Percentiles rank a stretch among this genome's conserved stretches.
phyloP scores from a whole-genome alignment of 106 monocot species.

The Phalaenopsis equestris region DNA sequence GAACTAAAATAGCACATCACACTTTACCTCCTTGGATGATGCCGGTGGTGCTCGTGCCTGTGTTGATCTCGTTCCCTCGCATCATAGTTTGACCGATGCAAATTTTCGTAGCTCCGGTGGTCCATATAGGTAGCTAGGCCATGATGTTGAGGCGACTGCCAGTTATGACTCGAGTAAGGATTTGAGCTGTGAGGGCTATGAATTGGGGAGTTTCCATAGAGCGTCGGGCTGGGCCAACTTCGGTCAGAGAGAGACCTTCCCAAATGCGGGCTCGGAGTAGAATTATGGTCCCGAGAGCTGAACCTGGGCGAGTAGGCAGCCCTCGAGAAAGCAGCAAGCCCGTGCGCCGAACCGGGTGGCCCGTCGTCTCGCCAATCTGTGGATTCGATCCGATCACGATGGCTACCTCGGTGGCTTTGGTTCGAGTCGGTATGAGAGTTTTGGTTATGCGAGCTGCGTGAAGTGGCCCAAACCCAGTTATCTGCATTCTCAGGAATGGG shows the following conservation, averaged over 20 bases:
- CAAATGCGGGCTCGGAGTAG: conserved; percentile 26
- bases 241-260: conserved; percentile 56
- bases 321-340: not conserved
- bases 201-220: conserved; percentile 19
- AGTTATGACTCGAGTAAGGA: conserved; percentile 10
- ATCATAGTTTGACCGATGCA: conserved; percentile 10
- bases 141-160: conserved; percentile 15
- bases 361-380: conserved; percentile 25
- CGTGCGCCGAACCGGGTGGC: conserved; percentile 15
- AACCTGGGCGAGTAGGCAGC: conserved; percentile 41
- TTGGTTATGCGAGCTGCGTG: not conserved
- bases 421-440: not conserved
- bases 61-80: conserved; percentile 17
- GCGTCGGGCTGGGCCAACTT: conserved; percentile 25
- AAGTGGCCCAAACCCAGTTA: conserved; percentile 40
- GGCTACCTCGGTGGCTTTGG: not conserved
- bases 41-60: conserved; percentile 26
- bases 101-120: conserved; percentile 13
- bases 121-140: conserved; percentile 12
- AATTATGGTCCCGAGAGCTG: conserved; percentile 33
- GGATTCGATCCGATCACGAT: not conserved
- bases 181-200: conserved; percentile 23
- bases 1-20: not conserved
- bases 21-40: conserved; percentile 9
- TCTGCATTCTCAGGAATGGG: conserved; percentile 82